Percentiles rank a stretch among this genome's conserved stretches.
phyloP scores from a whole-genome alignment of 306 rosid species.

The Comarum palustre region DNA sequence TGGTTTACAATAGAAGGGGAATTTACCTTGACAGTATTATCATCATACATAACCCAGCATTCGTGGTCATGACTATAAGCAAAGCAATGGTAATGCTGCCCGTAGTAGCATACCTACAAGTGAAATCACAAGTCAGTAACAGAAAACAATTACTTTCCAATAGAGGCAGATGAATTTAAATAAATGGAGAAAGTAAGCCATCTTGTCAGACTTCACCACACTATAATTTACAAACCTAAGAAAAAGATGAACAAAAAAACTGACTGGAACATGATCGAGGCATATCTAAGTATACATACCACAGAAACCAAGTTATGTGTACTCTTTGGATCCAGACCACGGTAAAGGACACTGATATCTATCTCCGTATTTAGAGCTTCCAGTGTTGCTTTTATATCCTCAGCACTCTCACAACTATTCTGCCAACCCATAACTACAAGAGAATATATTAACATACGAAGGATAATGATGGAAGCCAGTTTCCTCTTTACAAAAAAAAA shows the following conservation, averaged over 20 bases:
- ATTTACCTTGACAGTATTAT: slow-evolving; percentile 85
- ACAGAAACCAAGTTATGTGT: slow-evolving; percentile 81
- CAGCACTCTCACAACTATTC: slow-evolving; percentile 76
- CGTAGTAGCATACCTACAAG: slow-evolving; percentile 91
- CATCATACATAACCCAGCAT: slow-evolving; percentile 92
- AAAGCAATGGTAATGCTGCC: slow-evolving; percentile 97
- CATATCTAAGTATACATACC: slow-evolving; percentile 52
- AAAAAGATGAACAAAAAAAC: not conserved
- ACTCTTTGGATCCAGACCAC: slow-evolving; percentile 74
- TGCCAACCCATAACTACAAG: slow-evolving; percentile 96
- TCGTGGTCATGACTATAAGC: slow-evolving; percentile 76
- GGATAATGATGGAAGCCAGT: slow-evolving; percentile 6
- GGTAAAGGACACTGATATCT: slow-evolving; percentile 75
- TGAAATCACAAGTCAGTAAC: slow-evolving; percentile 22
- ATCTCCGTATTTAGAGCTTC: slow-evolving; percentile 69
- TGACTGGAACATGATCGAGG: slow-evolving; percentile 8
- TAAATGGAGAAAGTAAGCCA: not conserved
- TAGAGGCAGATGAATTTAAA: not conserved
- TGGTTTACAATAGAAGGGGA: slow-evolving; percentile 15
- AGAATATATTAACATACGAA: slow-evolving; percentile 22
- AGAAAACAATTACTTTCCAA: not conserved
- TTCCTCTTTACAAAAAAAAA: not conserved
- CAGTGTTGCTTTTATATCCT: slow-evolving; percentile 72
- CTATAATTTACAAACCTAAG: not conserved
- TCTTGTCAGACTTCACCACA: not conserved